Base-by-base conservation (phyloP, 768 basidiomycete species). In the Hypholoma fasciculare region DNA sequence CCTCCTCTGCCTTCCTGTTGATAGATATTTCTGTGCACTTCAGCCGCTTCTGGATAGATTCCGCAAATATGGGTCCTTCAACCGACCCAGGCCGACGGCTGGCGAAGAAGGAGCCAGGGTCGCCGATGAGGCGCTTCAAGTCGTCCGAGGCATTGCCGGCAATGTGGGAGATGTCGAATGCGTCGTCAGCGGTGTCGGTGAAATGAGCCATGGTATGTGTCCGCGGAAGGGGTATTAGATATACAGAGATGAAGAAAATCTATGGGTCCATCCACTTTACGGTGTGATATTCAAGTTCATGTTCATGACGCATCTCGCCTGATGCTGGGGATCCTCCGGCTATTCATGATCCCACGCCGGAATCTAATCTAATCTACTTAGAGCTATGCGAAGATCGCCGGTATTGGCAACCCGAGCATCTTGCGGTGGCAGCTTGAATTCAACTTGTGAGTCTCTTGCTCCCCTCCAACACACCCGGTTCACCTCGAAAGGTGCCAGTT, bases 1-100 rank as follows among this genome's bases (percentile, higher is more conserved):
- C 72, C 53, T 77, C 82, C 57, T 82, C 80, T 3, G 63, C 51
- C 55, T 81, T 81, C 36, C 61, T 59, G n/a, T 70, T 37, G 27
- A 80, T 53, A 1, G 76, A 79, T 0, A 77, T 65, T 26, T 80
- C 78, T 2, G 69, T 74, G 44, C 75, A 72, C 12, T 47, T 40
- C n/a, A 78, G 30, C 1, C 72, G 61, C 42, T 59, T 56, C n/a
- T 57, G 56, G 42, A 69, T 65, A 0, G 49, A 61, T 46, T 67
- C 64, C 7, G 49, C 59, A 20, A 60, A 60, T 36, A 57, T 42
- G 8, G 52, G 56, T 20, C 26, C 59, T 51, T 61, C 34, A 6
- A 58, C 60, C 12, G 60, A 57, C 1, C 57, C 51, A 2, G 37
- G 51, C 42, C 63, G 46, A 37, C 44, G 13, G 26, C 49, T 49